Conservation (phyloP, 257 asterid genomes). For the Avicennia marina region DNA sequence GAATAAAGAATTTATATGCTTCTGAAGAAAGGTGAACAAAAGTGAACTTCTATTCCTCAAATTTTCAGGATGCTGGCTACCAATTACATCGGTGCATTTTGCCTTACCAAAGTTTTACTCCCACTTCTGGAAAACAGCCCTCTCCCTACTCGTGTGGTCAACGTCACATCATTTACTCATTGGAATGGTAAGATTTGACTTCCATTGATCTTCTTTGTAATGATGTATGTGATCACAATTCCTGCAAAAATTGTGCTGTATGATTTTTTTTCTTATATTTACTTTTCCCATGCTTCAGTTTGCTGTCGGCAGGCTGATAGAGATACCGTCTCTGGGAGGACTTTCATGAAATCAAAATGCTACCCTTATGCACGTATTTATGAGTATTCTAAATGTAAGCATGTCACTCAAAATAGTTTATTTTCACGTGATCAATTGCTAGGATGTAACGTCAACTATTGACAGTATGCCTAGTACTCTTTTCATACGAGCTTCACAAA, state of each 20-base stretch:
- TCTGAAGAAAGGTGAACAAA: not conserved
- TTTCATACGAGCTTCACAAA: constrained; percentile 84
- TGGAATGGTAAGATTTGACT: constrained; percentile 51
- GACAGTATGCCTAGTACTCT: constrained; percentile 73
- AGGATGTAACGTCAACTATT: constrained; percentile 15
- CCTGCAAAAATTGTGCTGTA: not conserved
- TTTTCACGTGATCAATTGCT: constrained; percentile 14
- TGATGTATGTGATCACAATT: not conserved
- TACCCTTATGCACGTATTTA: constrained; percentile 71
- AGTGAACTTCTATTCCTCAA: constrained; percentile 2
- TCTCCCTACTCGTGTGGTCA: constrained; percentile 75
- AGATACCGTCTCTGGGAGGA: constrained; percentile 56
- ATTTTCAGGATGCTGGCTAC: constrained; percentile 84
- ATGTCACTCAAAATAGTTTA: not conserved
- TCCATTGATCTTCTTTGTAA: not conserved
- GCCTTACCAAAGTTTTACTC: constrained; percentile 65
- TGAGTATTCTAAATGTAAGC: constrained; percentile 84
- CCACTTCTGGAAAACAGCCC: constrained; percentile 76
- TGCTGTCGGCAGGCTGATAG: constrained; percentile 39
- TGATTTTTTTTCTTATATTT: not conserved
- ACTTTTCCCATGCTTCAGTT: constrained; percentile 34
- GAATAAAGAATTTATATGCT: not conserved
- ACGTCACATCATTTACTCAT: constrained; percentile 88
- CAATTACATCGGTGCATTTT: constrained; percentile 80
- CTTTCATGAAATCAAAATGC: constrained; percentile 32